Conservation (phyloP, 805 yeast species). For the Zygoascus biomembranicola region DNA sequence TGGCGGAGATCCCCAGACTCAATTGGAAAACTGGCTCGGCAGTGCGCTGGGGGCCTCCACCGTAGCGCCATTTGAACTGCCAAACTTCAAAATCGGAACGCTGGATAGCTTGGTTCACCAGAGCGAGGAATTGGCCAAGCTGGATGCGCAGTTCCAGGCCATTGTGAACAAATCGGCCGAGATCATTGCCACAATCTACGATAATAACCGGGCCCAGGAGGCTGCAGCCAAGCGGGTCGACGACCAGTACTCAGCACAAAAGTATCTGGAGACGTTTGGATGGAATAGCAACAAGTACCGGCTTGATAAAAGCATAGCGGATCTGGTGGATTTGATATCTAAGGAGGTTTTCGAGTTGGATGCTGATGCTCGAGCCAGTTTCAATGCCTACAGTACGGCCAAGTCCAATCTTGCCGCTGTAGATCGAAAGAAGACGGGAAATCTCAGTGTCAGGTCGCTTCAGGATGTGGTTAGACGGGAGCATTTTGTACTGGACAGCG, state of each 20-base stretch:
- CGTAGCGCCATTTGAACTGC: constrained; percentile 52
- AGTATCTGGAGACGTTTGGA: constrained; percentile 62
- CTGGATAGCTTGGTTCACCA: constrained; percentile 85
- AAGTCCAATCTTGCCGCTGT: constrained; percentile 78
- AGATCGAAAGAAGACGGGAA: constrained; percentile 90
- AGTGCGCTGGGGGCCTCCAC: constrained; percentile 36
- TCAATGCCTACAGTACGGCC: constrained; percentile 68
- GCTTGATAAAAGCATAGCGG: constrained; percentile 72
- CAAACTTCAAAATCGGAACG: constrained; percentile 89
- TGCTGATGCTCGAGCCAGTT: constrained; percentile 71
- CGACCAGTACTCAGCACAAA: constrained; percentile 43
- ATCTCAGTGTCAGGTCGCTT: constrained; percentile 79
- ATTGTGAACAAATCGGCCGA: constrained; percentile 73
- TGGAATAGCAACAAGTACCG: constrained; percentile 90
- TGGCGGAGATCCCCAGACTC: constrained; percentile 32
- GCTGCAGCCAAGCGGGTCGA: constrained; percentile 45
- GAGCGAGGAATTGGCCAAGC: constrained; percentile 78
- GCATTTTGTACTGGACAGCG: constrained; percentile 79
- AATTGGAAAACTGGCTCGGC: constrained; percentile 28
- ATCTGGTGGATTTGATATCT: constrained; percentile 60
- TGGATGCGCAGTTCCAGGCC: constrained; percentile 67
- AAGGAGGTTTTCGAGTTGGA: constrained; percentile 79
- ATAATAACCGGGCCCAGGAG: constrained; percentile 34
- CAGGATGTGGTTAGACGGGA: constrained; percentile 80
- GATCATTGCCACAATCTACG: constrained; percentile 46